These are phyloP conservation scores for Thermothielavioides terrestris DNA, from an alignment of 495 filamentous ascomycete species.

Conservation along the genomic window DNA sequence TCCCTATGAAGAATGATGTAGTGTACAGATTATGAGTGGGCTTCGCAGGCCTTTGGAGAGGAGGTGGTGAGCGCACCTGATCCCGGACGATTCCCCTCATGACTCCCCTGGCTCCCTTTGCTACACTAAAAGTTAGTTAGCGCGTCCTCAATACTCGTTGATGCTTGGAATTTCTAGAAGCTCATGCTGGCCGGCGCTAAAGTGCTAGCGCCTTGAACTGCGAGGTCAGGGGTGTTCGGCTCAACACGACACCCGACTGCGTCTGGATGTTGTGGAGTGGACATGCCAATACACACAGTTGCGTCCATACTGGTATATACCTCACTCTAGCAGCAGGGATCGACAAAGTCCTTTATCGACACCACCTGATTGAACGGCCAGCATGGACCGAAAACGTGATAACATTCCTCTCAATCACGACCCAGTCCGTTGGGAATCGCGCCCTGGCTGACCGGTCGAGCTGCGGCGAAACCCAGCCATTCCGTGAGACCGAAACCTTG, in stretches of 20 bases:
- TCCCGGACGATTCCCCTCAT: not conserved
- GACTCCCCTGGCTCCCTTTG: not conserved
- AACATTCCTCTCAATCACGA: not conserved
- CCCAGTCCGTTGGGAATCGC: not conserved
- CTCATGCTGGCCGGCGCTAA: not conserved
- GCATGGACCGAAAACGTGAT: not conserved
- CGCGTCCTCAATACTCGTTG: not conserved
- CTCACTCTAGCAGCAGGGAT: not conserved
- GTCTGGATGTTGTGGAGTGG: no score
- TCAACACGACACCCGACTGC: no score
- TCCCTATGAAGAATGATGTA: no score
- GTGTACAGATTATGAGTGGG: no score
- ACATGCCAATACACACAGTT: no score
- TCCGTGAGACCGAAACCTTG: not conserved
- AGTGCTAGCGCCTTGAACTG: not conserved
- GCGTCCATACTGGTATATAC: no score
- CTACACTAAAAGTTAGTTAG: no score
- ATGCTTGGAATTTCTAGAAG: slow-evolving; percentile 10
- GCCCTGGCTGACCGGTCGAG: not conserved
- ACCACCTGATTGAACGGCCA: not conserved
- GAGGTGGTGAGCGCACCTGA: no score
- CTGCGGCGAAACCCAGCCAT: not conserved
- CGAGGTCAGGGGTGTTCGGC: no score
- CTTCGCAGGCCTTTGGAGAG: no score
- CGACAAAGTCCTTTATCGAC: not conserved